phyloP scores from a whole-genome alignment of 352 stramenopile genomes.

The Globisporangium barbulae region DNA sequence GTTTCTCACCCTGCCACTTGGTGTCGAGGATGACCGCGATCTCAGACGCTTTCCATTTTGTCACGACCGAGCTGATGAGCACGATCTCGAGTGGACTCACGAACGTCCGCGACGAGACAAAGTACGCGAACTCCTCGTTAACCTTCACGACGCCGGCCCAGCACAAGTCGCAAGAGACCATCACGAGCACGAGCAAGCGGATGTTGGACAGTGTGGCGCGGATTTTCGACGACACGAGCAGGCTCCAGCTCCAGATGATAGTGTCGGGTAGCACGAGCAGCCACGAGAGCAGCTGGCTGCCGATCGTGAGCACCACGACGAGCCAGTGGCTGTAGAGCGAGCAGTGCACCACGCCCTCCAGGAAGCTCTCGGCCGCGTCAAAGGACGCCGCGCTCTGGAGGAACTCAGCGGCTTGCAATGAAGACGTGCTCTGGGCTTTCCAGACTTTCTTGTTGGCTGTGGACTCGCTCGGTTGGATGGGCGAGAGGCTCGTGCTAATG shows the following conservation, averaged over 20 bases:
- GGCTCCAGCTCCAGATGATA: slow-evolving; percentile 35
- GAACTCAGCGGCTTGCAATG: neutral
- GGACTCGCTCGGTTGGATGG: neutral
- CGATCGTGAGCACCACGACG: slow-evolving; percentile 23
- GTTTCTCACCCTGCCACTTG: slow-evolving; percentile 23
- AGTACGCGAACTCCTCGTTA: slow-evolving; percentile 39
- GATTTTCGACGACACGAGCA: slow-evolving; percentile 24
- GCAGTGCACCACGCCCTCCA: slow-evolving; percentile 25
- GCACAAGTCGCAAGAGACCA: slow-evolving; percentile 23
- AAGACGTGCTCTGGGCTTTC: neutral
- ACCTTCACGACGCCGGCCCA: slow-evolving; percentile 29
- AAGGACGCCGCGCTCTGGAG: neutral
- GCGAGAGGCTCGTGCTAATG: neutral
- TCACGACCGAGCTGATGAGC: slow-evolving; percentile 14
- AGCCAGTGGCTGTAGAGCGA: slow-evolving; percentile 36
- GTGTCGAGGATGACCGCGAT: slow-evolving; percentile 17
- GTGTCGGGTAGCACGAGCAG: slow-evolving; percentile 45
- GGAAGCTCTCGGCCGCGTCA: neutral
- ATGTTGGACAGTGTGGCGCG: slow-evolving; percentile 36
- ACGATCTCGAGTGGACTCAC: slow-evolving; percentile 27
- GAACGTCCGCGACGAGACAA: slow-evolving; percentile 20
- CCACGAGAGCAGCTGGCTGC: slow-evolving; percentile 44
- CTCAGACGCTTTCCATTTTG: slow-evolving; percentile 4
- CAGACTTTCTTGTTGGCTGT: neutral
- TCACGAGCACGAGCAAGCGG: slow-evolving; percentile 30